Conservation (phyloP, 2,329 filamentous ascomycete genomes). For the Aspergillus spinulosporus region DNA sequence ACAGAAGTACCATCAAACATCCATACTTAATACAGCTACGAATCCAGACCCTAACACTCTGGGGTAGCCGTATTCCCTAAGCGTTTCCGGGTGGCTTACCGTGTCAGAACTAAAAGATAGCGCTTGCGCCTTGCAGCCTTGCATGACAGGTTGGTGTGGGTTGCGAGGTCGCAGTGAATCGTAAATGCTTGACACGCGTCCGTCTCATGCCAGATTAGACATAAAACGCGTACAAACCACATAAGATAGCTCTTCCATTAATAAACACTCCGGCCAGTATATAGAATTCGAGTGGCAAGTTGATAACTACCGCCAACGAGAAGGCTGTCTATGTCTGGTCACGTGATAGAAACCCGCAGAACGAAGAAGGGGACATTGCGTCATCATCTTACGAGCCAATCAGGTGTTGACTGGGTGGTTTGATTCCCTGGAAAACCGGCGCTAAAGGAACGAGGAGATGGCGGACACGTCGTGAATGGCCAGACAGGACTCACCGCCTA, state of each 20-base stretch:
- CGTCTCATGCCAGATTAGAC: neutral
- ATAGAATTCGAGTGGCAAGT: slow-evolving; percentile 20
- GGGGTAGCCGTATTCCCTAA: neutral
- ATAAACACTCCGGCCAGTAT: neutral
- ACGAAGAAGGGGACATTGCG: slow-evolving; percentile 17
- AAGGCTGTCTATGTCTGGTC: neutral
- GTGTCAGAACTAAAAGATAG: slow-evolving; percentile 7
- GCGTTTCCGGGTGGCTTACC: neutral
- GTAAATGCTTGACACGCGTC: neutral
- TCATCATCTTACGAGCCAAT: slow-evolving; percentile 23
- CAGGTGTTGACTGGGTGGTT: slow-evolving; percentile 13
- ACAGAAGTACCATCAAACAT: neutral
- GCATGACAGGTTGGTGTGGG: neutral
- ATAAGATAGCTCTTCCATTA: neutral
- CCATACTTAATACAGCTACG: neutral
- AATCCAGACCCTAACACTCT: neutral
- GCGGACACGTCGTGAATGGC: neutral
- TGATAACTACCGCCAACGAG: slow-evolving; percentile 10
- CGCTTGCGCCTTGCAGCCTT: neutral
- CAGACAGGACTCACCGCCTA: slow-evolving; percentile 15
- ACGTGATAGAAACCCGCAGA: slow-evolving; percentile 21
- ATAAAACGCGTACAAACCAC: neutral
- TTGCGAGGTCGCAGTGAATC: neutral
- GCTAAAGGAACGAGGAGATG: slow-evolving; percentile 12
- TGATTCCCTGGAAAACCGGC: slow-evolving; percentile 16